These are phyloP conservation scores for Rhizoctonia solani DNA, from an alignment of 1,284 basidiomycete species.

Conservation along the genomic window DNA sequence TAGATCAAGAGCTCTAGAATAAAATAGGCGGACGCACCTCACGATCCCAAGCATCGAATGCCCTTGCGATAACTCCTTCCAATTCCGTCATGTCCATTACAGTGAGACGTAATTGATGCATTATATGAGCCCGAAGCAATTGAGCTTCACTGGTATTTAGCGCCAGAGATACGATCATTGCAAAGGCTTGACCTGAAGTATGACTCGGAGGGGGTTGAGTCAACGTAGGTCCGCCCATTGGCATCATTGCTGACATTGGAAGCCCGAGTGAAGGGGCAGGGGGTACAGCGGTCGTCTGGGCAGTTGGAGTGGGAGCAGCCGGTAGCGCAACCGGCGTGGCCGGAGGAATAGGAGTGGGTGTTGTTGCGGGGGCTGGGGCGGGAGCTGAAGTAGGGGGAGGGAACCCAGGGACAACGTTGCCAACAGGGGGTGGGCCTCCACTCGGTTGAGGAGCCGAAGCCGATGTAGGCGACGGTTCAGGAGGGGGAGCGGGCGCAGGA, in stretches of 20 bases:
- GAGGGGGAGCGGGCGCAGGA: conserved; percentile 43
- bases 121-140: conserved; percentile 69
- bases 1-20: not conserved
- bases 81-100: conserved; percentile 75
- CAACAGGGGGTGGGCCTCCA: conserved; percentile 37
- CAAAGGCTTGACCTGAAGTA: conserved; percentile 68
- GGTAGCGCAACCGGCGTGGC: not conserved
- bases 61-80: conserved; percentile 75
- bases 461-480: conserved; percentile 44
- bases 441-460: conserved; percentile 42
- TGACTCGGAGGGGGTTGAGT: conserved; percentile 42
- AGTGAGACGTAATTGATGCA: conserved; percentile 70
- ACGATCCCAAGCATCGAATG: conserved; percentile 80
- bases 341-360: not conserved
- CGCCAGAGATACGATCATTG: conserved; percentile 67
- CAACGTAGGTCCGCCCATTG: not conserved
- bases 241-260: not conserved
- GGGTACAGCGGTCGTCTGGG: not conserved
- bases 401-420: conserved; percentile 26
- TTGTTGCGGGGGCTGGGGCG: not conserved
- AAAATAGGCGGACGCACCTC: conserved; percentile 51
- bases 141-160: conserved; percentile 63
- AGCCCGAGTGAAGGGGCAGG: not conserved
- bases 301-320: not conserved
- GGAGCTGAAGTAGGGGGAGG: conserved; percentile 1